phyloP scores from a whole-genome alignment of 2,329 filamentous ascomycete species.

The Coccinonectria pachysandricola region DNA sequence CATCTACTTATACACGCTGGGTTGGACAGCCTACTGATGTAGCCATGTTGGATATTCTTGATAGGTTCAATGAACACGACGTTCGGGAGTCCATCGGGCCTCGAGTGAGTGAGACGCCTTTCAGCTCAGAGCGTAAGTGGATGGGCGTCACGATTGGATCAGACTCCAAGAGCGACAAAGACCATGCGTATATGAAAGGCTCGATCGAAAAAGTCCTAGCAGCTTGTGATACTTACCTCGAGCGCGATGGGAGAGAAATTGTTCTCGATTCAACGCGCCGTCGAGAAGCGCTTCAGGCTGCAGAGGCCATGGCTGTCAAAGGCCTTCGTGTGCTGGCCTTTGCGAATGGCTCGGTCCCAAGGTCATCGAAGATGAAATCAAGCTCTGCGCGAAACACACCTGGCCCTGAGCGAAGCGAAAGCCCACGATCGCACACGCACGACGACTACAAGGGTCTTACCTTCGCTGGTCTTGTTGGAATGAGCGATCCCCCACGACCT shows the following conservation, averaged over 20 bases:
- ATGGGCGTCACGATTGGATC: constrained; percentile 86
- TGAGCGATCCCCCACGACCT: constrained; percentile 91
- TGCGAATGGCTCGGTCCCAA: constrained; percentile 65
- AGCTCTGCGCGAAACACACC: constrained; percentile 44
- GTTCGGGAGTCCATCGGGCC: constrained; percentile 76
- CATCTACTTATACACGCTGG: constrained; percentile 70
- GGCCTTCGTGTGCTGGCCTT: constrained; percentile 88
- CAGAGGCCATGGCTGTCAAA: constrained; percentile 77
- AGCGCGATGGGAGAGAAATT: constrained; percentile 75
- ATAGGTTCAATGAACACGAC: constrained; percentile 85
- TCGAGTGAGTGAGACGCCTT: constrained; percentile 77
- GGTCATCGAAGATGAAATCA: constrained; percentile 32
- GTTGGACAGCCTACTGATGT: constrained; percentile 96
- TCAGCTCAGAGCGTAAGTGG: constrained; percentile 97
- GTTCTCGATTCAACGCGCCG: constrained; percentile 68
- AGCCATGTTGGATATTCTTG: constrained; percentile 87
- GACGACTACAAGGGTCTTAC: constrained; percentile 79
- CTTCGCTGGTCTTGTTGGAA: constrained; percentile 88
- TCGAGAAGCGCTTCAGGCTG: constrained; percentile 66
- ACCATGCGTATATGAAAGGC: constrained; percentile 92
- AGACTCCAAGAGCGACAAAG: constrained; percentile 50
- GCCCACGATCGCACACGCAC: constrained; percentile 31
- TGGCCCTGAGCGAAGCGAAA: constrained; percentile 27
- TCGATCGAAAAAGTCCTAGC: constrained; percentile 79
- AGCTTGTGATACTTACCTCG: constrained; percentile 84